Conservation (phyloP, 129 eudicot genomes). For the Glebionis coronaria region DNA sequence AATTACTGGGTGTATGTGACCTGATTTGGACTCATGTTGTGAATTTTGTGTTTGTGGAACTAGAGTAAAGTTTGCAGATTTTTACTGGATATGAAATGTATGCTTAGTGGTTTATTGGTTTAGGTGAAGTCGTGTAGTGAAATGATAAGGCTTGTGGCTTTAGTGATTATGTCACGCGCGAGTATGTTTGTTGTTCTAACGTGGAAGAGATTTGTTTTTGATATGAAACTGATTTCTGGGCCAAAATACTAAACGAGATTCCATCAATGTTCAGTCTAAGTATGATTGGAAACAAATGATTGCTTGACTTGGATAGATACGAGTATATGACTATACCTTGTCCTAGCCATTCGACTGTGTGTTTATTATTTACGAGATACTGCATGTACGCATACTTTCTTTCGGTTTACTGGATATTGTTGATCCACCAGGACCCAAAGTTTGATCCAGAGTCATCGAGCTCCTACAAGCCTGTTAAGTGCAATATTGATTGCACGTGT, state of each 20-base stretch:
- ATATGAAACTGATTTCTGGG: not conserved
- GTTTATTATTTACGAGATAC: not conserved
- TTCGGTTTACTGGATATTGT: not conserved
- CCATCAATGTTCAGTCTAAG: not conserved
- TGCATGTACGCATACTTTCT: no score
- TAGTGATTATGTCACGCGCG: not conserved
- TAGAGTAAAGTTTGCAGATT: not conserved
- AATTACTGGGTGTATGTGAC: no score
- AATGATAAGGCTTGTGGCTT: not conserved
- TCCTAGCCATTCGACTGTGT: not conserved
- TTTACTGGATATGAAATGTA: not conserved
- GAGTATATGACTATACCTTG: not conserved
- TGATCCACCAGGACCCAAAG: slow-evolving; percentile 72
- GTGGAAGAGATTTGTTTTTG: not conserved
- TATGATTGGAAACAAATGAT: not conserved
- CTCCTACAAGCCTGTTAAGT: slow-evolving; percentile 75
- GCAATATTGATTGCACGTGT: slow-evolving; percentile 81
- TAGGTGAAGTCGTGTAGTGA: not conserved
- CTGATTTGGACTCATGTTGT: no score
- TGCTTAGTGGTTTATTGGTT: not conserved
- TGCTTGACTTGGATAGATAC: no score
- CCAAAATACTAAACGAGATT: not conserved
- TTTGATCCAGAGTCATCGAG: slow-evolving; percentile 84
- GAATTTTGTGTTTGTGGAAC: not conserved
- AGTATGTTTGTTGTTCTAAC: not conserved